Evolutionary conservation across 169 alveolate species (phyloP), one percentile per base, ranked within the genome.

Genomic region (Eimeria acervulina): DNA sequence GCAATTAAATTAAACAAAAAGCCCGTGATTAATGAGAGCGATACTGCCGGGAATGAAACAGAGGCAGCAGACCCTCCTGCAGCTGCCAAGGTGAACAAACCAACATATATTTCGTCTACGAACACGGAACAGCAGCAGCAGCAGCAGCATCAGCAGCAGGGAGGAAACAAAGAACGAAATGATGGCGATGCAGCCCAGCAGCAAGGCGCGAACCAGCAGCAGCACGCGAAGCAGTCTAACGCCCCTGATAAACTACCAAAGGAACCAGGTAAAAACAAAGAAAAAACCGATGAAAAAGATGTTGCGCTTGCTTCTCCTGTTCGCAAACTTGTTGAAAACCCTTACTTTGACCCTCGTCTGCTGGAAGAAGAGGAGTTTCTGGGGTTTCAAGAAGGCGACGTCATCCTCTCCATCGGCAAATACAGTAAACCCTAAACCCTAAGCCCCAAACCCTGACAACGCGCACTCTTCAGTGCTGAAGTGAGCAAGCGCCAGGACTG

Each of bases 401-500:
- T 98, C 28, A 92, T 98, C 19, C 61, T 98, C 63, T 95, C 97
- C 1, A 85, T 98, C 19, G 98, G 97, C 33, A 97, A 96, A 70
- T 95, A 96, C 95, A 66, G 93, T 84, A 84, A 31, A 68, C 78
- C 63, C 84, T 72, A 72, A 15, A 33, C 51, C 84, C 61, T 76
- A 40, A 44, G 13, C 28, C 87, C 61, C 3, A 76, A 44, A 76
- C 87, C 52, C 87, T 76, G 19, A 40, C 74, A 59, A 12, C 3
- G 68, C 68, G n/a, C 0, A 47, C 55, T 5, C 55, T 5, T 12
- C 55, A 12, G 55, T 12, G 5, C 1, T 59, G n/a, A 17, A 0
- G 26, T 17, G 3, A 7, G 19, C 28, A 59, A 15, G n/a, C 26
- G n/a, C 21, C n/a, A 59, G 28, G 3, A 59, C n/a, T 59, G 68